phyloP scores from a whole-genome alignment of 2,329 filamentous ascomycete genomes.

The Tolypocladium ophioglossoides region DNA sequence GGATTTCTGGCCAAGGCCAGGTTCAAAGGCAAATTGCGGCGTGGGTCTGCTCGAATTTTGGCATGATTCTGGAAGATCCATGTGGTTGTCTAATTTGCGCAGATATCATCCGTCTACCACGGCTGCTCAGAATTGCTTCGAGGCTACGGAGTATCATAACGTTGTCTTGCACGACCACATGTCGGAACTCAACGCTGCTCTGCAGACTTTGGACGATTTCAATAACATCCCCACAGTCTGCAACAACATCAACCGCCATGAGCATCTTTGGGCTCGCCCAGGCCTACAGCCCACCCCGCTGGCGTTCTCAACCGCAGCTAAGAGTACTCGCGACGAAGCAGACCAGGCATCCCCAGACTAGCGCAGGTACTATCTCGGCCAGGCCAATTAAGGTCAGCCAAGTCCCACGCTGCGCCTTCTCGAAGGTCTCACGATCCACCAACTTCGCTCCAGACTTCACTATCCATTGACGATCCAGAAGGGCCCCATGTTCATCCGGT shows the following conservation, averaged over 20 bases:
- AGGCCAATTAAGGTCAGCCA: not conserved
- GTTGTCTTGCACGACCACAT: not conserved
- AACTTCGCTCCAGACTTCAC: not conserved
- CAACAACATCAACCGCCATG: not conserved
- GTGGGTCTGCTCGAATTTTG: slow-evolving; percentile 9
- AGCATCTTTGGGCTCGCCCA: not conserved
- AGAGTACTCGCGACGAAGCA: not conserved
- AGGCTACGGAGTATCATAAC: not conserved
- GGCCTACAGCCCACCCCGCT: slow-evolving; percentile 2
- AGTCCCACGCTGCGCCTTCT: not conserved
- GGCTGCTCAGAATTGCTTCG: not conserved
- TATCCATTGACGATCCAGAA: not conserved
- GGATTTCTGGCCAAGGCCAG: slow-evolving; percentile 15
- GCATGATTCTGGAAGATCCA: slow-evolving; percentile 21
- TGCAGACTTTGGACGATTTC: not conserved
- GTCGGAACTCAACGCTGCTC: not conserved
- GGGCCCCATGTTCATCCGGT: not conserved
- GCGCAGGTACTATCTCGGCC: slow-evolving; percentile 6
- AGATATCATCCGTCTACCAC: not conserved
- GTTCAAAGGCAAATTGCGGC: slow-evolving; percentile 5
- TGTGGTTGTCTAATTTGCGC: not conserved
- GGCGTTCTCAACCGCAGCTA: not conserved
- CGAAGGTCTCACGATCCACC: not conserved
- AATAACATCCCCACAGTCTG: not conserved
- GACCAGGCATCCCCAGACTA: slow-evolving; percentile 5